Conservation (phyloP, 2,329 filamentous ascomycete genomes). For the Pestalotiopsis sp. region DNA sequence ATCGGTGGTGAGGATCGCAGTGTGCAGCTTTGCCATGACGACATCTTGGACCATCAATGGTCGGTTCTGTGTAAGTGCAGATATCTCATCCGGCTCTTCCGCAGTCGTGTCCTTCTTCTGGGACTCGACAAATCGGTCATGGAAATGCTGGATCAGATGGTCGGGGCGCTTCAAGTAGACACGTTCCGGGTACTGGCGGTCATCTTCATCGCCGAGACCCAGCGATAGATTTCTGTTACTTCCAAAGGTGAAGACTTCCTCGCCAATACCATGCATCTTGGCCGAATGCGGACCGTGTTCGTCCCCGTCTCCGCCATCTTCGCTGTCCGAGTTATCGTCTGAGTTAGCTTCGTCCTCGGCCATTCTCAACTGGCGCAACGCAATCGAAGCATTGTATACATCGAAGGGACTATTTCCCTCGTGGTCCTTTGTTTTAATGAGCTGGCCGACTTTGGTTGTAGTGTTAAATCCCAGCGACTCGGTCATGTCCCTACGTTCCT, state of each 20-base stretch:
- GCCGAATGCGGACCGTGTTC: slow-evolving; percentile 25
- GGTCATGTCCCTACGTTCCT: slow-evolving; percentile 68
- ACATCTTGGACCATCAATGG: slow-evolving; percentile 81
- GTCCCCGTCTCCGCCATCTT: slow-evolving; percentile 43
- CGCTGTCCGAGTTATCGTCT: slow-evolving; percentile 59
- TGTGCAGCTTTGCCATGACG: slow-evolving; percentile 88
- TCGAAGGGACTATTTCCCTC: slow-evolving; percentile 96
- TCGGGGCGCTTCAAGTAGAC: slow-evolving; percentile 76
- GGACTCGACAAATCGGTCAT: slow-evolving; percentile 65
- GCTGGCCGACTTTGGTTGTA: slow-evolving; percentile 65
- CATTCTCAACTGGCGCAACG: slow-evolving; percentile 66
- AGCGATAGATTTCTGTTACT: slow-evolving; percentile 95
- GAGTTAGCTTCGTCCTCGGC: slow-evolving; percentile 33
- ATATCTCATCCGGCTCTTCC: slow-evolving; percentile 59
- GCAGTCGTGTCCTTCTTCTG: slow-evolving; percentile 28
- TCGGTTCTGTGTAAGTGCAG: slow-evolving; percentile 70
- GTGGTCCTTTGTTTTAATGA: slow-evolving; percentile 94
- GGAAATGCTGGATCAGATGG: slow-evolving; percentile 73
- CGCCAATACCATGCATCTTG: slow-evolving; percentile 51
- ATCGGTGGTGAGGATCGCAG: slow-evolving; percentile 84
- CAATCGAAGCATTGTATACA: slow-evolving; percentile 85
- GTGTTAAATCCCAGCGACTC: slow-evolving; percentile 62
- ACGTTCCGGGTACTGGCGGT: slow-evolving; percentile 90
- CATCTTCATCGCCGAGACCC: slow-evolving; percentile 93
- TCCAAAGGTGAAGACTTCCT: slow-evolving; percentile 91